Percentiles rank a stretch among this genome's conserved stretches.
Conservation (phyloP, 2,329 filamentous ascomycete genomes). For the Thielaviopsis punctulata region DNA sequence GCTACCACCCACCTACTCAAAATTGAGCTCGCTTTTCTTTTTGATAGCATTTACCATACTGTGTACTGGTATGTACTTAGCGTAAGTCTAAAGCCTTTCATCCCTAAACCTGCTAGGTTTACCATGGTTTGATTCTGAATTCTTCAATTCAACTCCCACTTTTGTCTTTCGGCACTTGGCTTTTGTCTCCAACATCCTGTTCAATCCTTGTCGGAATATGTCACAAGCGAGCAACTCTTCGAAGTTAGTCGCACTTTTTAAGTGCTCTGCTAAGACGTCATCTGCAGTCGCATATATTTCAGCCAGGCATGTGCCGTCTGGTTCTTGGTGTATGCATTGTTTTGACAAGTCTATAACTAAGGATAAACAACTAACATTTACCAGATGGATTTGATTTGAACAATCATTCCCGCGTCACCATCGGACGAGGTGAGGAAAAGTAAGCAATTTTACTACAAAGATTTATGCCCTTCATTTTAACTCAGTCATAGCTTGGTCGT, state of each 20-base stretch:
- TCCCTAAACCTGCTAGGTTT: not conserved
- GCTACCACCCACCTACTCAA: not conserved
- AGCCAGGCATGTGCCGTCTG: slow-evolving; percentile 4
- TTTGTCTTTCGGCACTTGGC: not conserved
- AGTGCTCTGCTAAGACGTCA: not conserved
- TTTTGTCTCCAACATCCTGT: not conserved
- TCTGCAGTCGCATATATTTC: slow-evolving; percentile 1
- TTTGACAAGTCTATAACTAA: not conserved
- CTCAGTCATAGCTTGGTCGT: not conserved
- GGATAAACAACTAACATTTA: not conserved
- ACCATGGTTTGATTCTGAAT: too few species aligned
- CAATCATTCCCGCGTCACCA: not conserved
- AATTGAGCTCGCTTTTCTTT: not conserved
- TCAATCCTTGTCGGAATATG: not conserved
- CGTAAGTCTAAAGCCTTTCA: not conserved
- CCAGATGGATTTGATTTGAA: slow-evolving; percentile 8
- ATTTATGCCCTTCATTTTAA: not conserved
- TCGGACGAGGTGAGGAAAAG: slow-evolving; percentile 7
- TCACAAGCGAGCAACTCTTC: not conserved
- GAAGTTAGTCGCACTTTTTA: not conserved
- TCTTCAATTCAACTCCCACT: not conserved
- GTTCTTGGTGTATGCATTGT: slow-evolving; percentile 3
- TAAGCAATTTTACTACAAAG: not conserved
- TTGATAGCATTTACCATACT: too few species aligned
- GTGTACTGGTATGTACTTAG: not conserved